Base-by-base conservation (phyloP, 1,284 basidiomycete species). In the Entoloma clypeatum region DNA sequence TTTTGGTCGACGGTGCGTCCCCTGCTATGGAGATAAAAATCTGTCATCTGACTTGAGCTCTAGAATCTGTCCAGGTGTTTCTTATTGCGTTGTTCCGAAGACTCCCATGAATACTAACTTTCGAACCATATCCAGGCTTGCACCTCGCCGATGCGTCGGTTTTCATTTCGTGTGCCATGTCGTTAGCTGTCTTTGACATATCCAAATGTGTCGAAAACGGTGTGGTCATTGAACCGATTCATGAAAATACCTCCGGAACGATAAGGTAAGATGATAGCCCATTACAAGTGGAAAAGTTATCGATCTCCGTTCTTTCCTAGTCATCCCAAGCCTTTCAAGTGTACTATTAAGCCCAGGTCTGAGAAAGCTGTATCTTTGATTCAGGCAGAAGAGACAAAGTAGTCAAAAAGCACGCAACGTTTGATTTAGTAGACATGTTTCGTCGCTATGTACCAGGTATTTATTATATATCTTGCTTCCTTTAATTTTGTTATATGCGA, bases 311-410 rank as follows among this genome's bases (percentile, higher is more conserved):
- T n/a, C n/a, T n/a, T 7, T 41, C 30, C 27, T 46, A 83, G 80
- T 51, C 76, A 79, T 50, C 79, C 79, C 5, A 74, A 71, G 47
- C 72, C 77, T 5, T 83, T 78, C 62, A 69, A 72, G 50, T 83
- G 80, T 50, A 53, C 63, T 9, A 71, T 83, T 50, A 74, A 64
- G 49, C 79, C 80, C 8, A 72, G 80, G 14, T 80, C 79, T 0
- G 64, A 71, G 27, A 71, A 68, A 48, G 71, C 77, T 2, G 57
- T 74, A 35, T 64, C 68, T 16, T 56, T 81, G 16, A 75, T 81
- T 35, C 68, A 72, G 29, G 63, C 65, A 32, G 75, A 76, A 46
- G 57, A 59, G 31, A 50, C 49, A 31, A 50, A 44, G 30, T 52
- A 35, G 29, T 28, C 17, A 32, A 35, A n/a, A 38, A 7, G 19